Conservation (phyloP, 2,329 filamentous ascomycete species). For the Elsinoe batatas region DNA sequence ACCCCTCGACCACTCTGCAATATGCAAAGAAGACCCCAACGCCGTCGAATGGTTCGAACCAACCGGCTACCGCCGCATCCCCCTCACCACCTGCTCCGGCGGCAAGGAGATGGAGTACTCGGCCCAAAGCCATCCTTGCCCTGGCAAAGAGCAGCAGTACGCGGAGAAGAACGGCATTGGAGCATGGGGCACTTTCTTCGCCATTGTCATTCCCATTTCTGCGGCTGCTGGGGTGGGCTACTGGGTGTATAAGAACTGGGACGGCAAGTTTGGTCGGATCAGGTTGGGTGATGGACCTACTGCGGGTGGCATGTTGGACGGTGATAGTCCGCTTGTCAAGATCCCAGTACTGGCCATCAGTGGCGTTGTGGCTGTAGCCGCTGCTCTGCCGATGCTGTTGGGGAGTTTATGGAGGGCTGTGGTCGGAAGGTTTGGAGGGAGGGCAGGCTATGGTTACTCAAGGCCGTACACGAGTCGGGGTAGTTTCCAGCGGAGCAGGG, state of each 20-base stretch:
- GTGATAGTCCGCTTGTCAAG: conserved; percentile 66
- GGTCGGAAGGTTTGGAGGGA: conserved; percentile 40
- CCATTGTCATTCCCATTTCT: conserved; percentile 64
- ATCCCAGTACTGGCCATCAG: conserved; percentile 52
- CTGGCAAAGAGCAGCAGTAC: conserved; percentile 73
- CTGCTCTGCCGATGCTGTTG: conserved; percentile 55
- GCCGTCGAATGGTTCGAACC: conserved; percentile 71
- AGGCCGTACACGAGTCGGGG: conserved; percentile 77
- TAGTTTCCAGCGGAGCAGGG: conserved; percentile 75
- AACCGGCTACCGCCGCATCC: conserved; percentile 82
- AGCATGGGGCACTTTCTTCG: conserved; percentile 72
- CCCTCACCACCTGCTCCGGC: conserved; percentile 74
- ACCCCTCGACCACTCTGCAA: conserved; percentile 49
- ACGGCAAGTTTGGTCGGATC: conserved; percentile 80
- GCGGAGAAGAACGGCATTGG: conserved; percentile 60
- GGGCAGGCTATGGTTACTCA: conserved; percentile 42
- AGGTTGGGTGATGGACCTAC: conserved; percentile 60
- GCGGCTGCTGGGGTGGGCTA: conserved; percentile 66
- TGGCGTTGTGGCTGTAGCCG: conserved; percentile 46
- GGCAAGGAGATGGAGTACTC: conserved; percentile 66
- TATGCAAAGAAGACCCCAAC: conserved; percentile 55
- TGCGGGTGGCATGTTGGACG: conserved; percentile 44
- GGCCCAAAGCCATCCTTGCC: conserved; percentile 54
- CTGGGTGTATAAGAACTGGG: conserved; percentile 78
- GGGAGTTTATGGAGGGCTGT: conserved; percentile 62